These are phyloP conservation scores for Volvox africanus DNA, from an alignment of 139 green algal species.

Conservation along the genomic window DNA sequence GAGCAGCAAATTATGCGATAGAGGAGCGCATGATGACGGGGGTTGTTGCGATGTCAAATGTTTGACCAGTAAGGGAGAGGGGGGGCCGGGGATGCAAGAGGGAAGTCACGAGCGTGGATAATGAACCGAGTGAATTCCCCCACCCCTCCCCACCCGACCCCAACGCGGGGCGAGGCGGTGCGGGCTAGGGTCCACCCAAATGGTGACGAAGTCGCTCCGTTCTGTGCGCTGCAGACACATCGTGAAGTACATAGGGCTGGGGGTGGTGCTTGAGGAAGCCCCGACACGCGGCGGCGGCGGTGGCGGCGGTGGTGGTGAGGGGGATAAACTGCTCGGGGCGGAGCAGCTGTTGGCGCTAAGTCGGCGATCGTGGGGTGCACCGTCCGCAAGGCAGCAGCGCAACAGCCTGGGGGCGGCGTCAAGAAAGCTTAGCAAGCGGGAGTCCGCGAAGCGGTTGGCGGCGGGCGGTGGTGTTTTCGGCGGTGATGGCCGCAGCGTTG, in stretches of 20 bases:
- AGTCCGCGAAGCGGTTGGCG: background rate
- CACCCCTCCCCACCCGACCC: background rate
- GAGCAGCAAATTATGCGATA: background rate
- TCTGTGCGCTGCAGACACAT: background rate
- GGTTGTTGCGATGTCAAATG: no score
- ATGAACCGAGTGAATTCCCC: background rate
- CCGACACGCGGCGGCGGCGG: background rate
- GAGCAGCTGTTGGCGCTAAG: background rate
- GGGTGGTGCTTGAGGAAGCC: background rate
- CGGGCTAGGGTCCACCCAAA: no score
- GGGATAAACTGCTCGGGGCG: background rate
- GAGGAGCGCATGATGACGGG: no score
- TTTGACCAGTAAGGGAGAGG: no score
- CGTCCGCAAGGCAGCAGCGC: background rate
- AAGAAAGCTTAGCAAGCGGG: no score
- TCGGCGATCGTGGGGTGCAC: background rate
- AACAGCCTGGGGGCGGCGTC: background rate
- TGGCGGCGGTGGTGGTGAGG: background rate
- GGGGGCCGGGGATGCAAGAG: no score
- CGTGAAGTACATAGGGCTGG: conserved; percentile 3
- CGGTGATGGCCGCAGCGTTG: background rate
- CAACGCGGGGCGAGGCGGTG: background rate
- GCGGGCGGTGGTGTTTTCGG: background rate
- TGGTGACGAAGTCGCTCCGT: no score
- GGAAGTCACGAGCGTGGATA: background rate